Percentiles rank a stretch among this genome's conserved stretches.
phyloP scores from a whole-genome alignment of 2,329 filamentous ascomycete genomes.

The Curvularia verruculosa region DNA sequence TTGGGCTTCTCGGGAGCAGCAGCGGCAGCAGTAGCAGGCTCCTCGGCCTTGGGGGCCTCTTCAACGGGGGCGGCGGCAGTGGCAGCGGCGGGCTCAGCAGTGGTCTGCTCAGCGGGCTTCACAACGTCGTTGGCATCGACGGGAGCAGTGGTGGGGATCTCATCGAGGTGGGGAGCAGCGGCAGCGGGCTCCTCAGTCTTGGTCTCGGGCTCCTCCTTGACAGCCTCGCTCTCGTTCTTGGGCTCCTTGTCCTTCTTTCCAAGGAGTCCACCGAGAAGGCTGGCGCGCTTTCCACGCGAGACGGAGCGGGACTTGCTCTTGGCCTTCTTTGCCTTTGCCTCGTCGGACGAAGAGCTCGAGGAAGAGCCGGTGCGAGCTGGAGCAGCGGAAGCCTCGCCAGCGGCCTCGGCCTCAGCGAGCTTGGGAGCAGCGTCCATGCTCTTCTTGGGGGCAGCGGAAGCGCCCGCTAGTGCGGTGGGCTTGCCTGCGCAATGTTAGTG shows the following conservation, averaged over 20 bases:
- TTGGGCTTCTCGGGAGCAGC: constrained; percentile 59
- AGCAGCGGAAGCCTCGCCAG: constrained; percentile 26
- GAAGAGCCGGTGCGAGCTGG: constrained; percentile 49
- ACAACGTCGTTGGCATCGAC: constrained; percentile 42
- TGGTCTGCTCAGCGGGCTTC: constrained; percentile 46
- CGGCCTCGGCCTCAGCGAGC: constrained; percentile 42
- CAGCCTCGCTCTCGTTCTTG: constrained; percentile 49
- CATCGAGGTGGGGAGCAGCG: constrained; percentile 40
- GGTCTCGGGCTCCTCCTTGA: constrained; percentile 42
- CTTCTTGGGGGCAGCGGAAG: constrained; percentile 54
- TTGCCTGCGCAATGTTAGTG: constrained; percentile 51
- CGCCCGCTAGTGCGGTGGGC: constrained; percentile 47
- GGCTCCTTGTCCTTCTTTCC: constrained; percentile 66
- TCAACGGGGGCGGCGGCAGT: constrained; percentile 27
- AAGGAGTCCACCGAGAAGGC: constrained; percentile 64
- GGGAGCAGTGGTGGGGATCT: constrained; percentile 44
- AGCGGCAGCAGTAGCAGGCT: constrained; percentile 43
- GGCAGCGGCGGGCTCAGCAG: constrained; percentile 51
- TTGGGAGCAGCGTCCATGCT: constrained; percentile 55
- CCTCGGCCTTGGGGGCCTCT: constrained; percentile 57
- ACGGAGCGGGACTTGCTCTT: constrained; percentile 66
- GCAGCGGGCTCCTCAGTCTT: constrained; percentile 38
- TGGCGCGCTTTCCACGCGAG: constrained; percentile 62
- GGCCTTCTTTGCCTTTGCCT: constrained; percentile 55
- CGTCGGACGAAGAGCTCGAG: constrained; percentile 52